phyloP scores from a whole-genome alignment of 2,329 filamentous ascomycete species.

The Myrmaecium sp. region DNA sequence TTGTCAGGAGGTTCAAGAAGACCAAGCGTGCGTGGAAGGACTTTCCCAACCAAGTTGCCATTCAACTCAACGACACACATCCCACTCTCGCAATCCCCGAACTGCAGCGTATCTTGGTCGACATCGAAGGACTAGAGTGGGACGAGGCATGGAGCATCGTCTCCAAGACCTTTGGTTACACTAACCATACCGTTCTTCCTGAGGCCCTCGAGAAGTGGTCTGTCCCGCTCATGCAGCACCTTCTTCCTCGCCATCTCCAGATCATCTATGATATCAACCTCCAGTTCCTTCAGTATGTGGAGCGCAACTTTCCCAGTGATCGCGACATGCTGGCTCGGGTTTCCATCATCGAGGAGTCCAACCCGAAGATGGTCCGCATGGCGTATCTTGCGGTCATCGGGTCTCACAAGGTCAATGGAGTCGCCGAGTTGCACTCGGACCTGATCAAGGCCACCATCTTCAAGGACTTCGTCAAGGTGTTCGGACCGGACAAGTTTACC shows the following conservation, averaged over 20 bases:
- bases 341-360: constrained; percentile 95
- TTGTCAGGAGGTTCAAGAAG: constrained; percentile 97
- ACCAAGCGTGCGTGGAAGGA: constrained; percentile 77
- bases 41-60: constrained; percentile 88
- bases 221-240: constrained; percentile 76
- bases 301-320: constrained; percentile 79
- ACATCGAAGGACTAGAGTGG: constrained; percentile 84
- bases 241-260: constrained; percentile 84
- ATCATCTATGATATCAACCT: constrained; percentile 99
- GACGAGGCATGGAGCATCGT: constrained; percentile 71
- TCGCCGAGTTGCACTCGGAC: constrained; percentile 93
- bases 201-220: constrained; percentile 98
- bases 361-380: constrained; percentile 98
- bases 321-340: constrained; percentile 70
- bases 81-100: constrained; percentile 93
- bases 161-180: constrained; percentile 67
- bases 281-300: constrained; percentile 77
- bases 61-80: constrained; percentile 96
- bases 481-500: constrained; percentile 91
- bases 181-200: constrained; percentile 93
- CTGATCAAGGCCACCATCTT: constrained; percentile 99
- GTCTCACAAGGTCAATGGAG: constrained; percentile 97
- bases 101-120: constrained; percentile 78
- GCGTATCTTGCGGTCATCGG: constrained; percentile 87
- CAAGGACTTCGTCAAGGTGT: constrained; percentile 94